Evolutionary conservation across 2,329 filamentous ascomycete species (phyloP).

Genomic region (Nothopassalora personata): DNA sequence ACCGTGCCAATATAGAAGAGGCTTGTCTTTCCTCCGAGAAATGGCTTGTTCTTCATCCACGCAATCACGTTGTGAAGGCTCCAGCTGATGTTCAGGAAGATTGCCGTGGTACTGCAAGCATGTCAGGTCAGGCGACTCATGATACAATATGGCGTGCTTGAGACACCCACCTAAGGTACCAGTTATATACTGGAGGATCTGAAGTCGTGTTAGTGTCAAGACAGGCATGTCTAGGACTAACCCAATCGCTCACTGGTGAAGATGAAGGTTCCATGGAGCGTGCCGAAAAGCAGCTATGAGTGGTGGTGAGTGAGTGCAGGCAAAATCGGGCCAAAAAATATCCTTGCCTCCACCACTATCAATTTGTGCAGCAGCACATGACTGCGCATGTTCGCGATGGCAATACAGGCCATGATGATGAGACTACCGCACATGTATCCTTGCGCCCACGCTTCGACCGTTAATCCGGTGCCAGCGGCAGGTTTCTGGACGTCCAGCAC

Average conservation of each 20-base stretch:
- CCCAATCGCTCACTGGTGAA: slow-evolving; percentile 40
- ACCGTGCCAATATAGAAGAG: slow-evolving; percentile 56
- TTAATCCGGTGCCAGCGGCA: slow-evolving; percentile 18
- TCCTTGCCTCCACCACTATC: slow-evolving; percentile 44
- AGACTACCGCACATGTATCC: slow-evolving; percentile 36
- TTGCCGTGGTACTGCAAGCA: slow-evolving; percentile 47
- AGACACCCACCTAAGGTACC: slow-evolving; percentile 48
- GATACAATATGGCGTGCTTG: background rate
- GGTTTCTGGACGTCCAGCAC: slow-evolving; percentile 27
- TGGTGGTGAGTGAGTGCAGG: background rate
- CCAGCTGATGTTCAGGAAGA: slow-evolving; percentile 56
- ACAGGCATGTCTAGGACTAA: slow-evolving; percentile 3
- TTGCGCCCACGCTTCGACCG: slow-evolving; percentile 31
- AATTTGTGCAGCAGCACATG: slow-evolving; percentile 46
- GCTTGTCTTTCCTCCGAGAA: slow-evolving; percentile 45
- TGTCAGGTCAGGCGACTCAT: background rate
- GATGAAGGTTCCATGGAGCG: slow-evolving; percentile 54
- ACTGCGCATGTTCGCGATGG: slow-evolving; percentile 46
- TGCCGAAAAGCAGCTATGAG: slow-evolving; percentile 29
- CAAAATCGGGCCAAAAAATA: background rate
- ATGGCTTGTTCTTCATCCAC: slow-evolving; percentile 61
- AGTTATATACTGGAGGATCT: slow-evolving; percentile 52
- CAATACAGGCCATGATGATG: slow-evolving; percentile 45
- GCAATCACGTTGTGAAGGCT: slow-evolving; percentile 61
- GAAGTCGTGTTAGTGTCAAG: slow-evolving; percentile 5